Conservation (phyloP, 495 filamentous ascomycete genomes). For the Aspergillus steynii region DNA sequence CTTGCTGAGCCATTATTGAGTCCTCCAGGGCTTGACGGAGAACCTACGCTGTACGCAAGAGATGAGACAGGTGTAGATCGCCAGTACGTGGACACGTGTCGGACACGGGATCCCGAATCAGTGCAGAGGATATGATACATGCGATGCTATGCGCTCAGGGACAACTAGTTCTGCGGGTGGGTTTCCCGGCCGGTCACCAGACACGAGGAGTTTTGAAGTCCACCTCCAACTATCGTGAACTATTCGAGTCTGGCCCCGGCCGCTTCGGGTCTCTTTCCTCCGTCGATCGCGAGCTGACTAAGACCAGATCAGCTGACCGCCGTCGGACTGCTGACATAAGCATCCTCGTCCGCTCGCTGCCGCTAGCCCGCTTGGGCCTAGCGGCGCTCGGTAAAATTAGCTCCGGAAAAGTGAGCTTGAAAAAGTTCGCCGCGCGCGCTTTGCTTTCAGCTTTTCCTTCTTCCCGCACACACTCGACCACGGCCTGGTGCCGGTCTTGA, state of each 20-base stretch:
- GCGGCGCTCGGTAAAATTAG: slow-evolving; percentile 24
- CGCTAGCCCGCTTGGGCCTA: slow-evolving; percentile 1
- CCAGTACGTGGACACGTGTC: too few relatives aligned
- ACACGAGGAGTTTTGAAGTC: slow-evolving; percentile 3
- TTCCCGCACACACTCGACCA: slow-evolving; percentile 11
- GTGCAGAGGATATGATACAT: too few relatives aligned
- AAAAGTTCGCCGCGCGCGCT: slow-evolving; percentile 23
- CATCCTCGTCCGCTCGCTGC: not conserved
- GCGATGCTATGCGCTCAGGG: not conserved
- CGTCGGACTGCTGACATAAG: slow-evolving; percentile 11
- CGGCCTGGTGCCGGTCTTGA: not conserved
- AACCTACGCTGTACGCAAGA: too few relatives aligned
- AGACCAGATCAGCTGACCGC: not conserved
- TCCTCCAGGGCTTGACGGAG: too few relatives aligned
- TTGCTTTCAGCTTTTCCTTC: slow-evolving; percentile 12
- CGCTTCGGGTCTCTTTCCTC: slow-evolving; percentile 14
- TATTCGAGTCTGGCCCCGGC: slow-evolving; percentile 11
- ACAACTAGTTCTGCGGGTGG: not conserved
- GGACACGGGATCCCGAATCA: too few relatives aligned
- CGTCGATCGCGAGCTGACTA: not conserved
- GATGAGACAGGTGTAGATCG: too few relatives aligned
- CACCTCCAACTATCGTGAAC: slow-evolving; percentile 5
- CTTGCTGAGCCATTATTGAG: too few relatives aligned
- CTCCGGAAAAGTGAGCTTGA: slow-evolving; percentile 21
- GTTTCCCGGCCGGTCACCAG: slow-evolving; percentile 6